These are phyloP conservation scores for Cardamine chenopodiifolia DNA, from an alignment of 345 rosid genomes.

Conservation along the genomic window DNA sequence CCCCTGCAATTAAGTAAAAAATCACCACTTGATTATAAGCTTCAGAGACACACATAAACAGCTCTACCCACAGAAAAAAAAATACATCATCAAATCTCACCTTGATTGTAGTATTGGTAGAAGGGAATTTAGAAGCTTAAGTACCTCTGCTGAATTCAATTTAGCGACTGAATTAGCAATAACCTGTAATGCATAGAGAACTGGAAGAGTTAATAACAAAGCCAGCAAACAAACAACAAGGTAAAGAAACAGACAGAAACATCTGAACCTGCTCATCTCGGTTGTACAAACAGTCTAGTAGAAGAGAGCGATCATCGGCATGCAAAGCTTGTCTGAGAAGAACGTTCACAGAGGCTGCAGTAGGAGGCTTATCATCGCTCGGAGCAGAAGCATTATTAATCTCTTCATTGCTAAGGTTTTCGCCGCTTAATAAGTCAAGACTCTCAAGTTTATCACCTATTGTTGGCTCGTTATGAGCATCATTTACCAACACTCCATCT, in stretches of 20 bases:
- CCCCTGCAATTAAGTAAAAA: slow-evolving; percentile 56
- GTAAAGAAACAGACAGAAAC: neutral
- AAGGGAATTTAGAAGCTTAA: slow-evolving; percentile 74
- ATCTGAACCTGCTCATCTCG: slow-evolving; percentile 76
- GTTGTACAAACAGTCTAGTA: slow-evolving; percentile 87
- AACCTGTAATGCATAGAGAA: slow-evolving; percentile 52
- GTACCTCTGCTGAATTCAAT: slow-evolving; percentile 75
- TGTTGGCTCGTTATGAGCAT: slow-evolving; percentile 77
- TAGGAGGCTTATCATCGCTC: slow-evolving; percentile 62
- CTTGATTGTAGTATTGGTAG: slow-evolving; percentile 75
- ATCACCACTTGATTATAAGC: neutral
- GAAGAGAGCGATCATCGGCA: slow-evolving; percentile 85
- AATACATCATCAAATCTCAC: slow-evolving; percentile 41
- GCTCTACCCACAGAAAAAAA: neutral
- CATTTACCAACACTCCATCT: slow-evolving; percentile 67
- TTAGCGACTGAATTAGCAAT: slow-evolving; percentile 77
- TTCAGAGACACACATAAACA: neutral
- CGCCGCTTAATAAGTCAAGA: slow-evolving; percentile 52
- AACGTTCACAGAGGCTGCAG: slow-evolving; percentile 84
- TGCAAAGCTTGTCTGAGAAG: slow-evolving; percentile 86
- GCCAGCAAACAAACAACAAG: neutral
- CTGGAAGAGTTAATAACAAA: neutral
- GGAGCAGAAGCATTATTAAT: slow-evolving; percentile 40
- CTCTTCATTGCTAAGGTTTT: slow-evolving; percentile 41
- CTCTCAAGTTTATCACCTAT: slow-evolving; percentile 86